Base-by-base conservation (phyloP, 495 filamentous ascomycete species). In the Amorphotheca resinae region DNA sequence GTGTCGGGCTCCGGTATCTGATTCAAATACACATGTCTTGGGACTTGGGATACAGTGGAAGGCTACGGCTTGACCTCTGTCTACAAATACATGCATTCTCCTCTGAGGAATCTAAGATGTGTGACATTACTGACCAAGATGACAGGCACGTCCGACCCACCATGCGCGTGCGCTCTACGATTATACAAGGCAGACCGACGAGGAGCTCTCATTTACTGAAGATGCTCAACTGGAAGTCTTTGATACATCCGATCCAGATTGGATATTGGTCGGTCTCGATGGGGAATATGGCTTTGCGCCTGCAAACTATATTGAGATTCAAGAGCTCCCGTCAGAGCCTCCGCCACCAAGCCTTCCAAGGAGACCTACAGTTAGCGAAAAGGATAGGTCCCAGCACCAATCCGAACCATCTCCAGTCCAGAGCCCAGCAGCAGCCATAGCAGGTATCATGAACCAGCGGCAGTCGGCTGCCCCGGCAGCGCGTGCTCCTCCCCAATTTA, bases 151-250 rank as follows among this genome's bases (percentile, higher is more conserved):
- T 67, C 82, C 91, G 15, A 65, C 71, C 41, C 68, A 76, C 38
- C 65, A 78, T 45, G 89, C 87, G 16, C 85, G 81, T 62, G 84
- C 88, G 32, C 73, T 96, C 26, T 99, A 88, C 66, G 93, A 96
- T 59, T 99, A 99, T 62, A 85, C 82, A 26, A 73, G 87, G 42
- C 91, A 99, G 64, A 99, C 91, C 36, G 93, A 99, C 56, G 91
- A 96, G 60, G 91, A 99, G 64, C 70, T 99, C 20, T 95, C 88
- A 20, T 95, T 99, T 59, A 74, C 82, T 33, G 88, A 99, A 69
- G 87, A 95, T 62, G 78, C 83, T 20, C 62, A 75, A 39, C 67
- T 99, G 31, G 63, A 79, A 39, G 86, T 96, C 22, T 96, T 84
- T 58, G 91, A 99, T 55, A 80, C 70, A 9, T 80, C 84, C 6